These are phyloP conservation scores for Orbilia quercus DNA, from an alignment of 2,329 filamentous ascomycete genomes.

Conservation along the genomic window DNA sequence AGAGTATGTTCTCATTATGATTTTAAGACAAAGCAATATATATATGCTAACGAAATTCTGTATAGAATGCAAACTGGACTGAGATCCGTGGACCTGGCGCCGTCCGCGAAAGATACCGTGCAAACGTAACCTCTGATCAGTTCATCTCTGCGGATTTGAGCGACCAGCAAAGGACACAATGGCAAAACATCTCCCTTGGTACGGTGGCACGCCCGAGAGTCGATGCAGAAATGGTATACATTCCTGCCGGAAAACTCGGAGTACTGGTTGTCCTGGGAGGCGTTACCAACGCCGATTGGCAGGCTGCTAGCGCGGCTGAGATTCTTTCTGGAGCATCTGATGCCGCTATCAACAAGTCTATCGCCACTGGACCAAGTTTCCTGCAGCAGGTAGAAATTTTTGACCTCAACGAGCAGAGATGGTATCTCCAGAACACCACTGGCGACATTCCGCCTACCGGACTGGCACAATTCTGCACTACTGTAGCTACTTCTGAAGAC, in stretches of 20 bases:
- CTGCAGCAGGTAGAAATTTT: slow-evolving; percentile 58
- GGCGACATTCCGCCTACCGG: slow-evolving; percentile 55
- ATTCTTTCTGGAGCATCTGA: neutral
- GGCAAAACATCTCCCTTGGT: slow-evolving; percentile 62
- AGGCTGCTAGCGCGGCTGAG: slow-evolving; percentile 2
- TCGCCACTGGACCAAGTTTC: slow-evolving; percentile 51
- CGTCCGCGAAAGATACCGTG: slow-evolving; percentile 23
- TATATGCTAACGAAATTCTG: neutral
- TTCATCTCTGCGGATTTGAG: slow-evolving; percentile 65
- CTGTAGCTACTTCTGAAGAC: slow-evolving; percentile 58
- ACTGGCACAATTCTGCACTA: slow-evolving; percentile 58
- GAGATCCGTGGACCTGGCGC: slow-evolving; percentile 40
- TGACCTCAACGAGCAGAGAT: slow-evolving; percentile 58
- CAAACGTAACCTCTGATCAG: slow-evolving; percentile 61
- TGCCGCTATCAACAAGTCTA: slow-evolving; percentile 22
- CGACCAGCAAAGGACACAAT: slow-evolving; percentile 61
- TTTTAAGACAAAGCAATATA: neutral
- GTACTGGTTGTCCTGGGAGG: slow-evolving; percentile 59
- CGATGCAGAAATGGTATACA: slow-evolving; percentile 65
- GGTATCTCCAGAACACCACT: slow-evolving; percentile 56
- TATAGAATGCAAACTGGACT: slow-evolving; percentile 35
- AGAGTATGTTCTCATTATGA: slow-evolving; percentile 33
- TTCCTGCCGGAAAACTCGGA: slow-evolving; percentile 59
- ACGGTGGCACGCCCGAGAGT: slow-evolving; percentile 61
- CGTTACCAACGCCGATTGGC: slow-evolving; percentile 39